Conservation (phyloP, 257 asterid species). For the Solanum medicagineum region DNA sequence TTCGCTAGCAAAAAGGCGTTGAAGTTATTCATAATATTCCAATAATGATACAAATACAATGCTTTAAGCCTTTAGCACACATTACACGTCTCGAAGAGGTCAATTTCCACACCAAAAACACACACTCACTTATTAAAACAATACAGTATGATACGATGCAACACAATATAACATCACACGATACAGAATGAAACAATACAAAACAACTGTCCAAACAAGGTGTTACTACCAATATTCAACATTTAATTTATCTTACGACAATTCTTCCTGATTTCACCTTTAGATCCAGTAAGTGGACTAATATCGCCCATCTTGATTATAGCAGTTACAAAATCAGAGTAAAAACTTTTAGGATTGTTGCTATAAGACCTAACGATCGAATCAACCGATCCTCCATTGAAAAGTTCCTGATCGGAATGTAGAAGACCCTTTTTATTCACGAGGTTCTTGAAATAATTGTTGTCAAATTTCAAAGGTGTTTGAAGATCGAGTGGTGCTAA, state of each 20-base stretch:
- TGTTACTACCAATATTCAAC: not conserved
- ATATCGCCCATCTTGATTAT: slow-evolving; percentile 85
- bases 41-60: not conserved
- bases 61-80: not conserved
- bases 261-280: slow-evolving; percentile 67
- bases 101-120: not conserved
- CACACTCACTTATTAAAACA: not conserved
- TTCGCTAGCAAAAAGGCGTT: not conserved
- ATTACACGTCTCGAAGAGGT: not conserved
- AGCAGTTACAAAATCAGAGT: slow-evolving; percentile 43
- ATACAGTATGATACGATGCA: too few species aligned
- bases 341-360: slow-evolving; percentile 20
- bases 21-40: not conserved
- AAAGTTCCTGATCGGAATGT: slow-evolving; percentile 5
- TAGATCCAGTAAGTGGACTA: slow-evolving; percentile 56
- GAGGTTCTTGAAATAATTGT: slow-evolving; percentile 1
- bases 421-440: slow-evolving; percentile 3
- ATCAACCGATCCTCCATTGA: not conserved
- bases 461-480: slow-evolving; percentile 2
- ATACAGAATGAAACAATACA: too few species aligned
- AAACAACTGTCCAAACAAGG: too few species aligned
- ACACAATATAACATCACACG: too few species aligned
- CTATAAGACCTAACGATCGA: slow-evolving; percentile 1
- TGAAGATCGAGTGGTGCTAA: slow-evolving; percentile 13
- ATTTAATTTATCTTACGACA: slow-evolving; percentile 49